Conservation (phyloP, 2,329 filamentous ascomycete species). For the Penicillium sp. region DNA sequence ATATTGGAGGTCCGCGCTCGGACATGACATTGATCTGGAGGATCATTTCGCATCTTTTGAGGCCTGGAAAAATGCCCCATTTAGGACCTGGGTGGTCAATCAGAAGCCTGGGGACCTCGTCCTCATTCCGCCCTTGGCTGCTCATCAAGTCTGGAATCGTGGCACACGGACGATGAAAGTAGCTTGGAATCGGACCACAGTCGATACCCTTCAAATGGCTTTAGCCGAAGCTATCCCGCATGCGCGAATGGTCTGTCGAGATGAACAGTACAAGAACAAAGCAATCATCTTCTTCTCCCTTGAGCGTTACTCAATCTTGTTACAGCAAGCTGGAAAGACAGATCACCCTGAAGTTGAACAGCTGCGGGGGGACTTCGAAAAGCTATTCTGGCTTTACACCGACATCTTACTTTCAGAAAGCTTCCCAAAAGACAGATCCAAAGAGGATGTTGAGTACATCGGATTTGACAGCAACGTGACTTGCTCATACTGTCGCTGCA, state of each 20-base stretch:
- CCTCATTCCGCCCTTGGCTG: conserved; percentile 84
- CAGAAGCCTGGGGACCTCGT: conserved; percentile 90
- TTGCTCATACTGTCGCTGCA: conserved; percentile 91
- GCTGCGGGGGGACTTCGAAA: conserved; percentile 77
- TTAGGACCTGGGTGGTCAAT: conserved; percentile 88
- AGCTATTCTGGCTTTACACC: conserved; percentile 73
- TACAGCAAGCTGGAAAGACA: conserved; percentile 54
- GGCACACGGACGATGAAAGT: conserved; percentile 96
- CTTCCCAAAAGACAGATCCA: conserved; percentile 64
- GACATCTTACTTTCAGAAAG: conserved; percentile 80
- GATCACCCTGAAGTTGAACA: conserved; percentile 59
- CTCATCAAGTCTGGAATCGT: conserved; percentile 97
- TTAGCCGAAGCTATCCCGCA: conserved; percentile 83
- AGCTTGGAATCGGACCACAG: conserved; percentile 94
- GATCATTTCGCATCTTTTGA: conserved; percentile 95
- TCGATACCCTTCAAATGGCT: conserved; percentile 83
- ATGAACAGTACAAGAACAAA: conserved; percentile 99
- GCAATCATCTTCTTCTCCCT: conserved; percentile 88
- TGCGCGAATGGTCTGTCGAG: conserved; percentile 85
- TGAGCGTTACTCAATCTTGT: conserved; percentile 66
- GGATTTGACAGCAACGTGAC: conserved; percentile 88
- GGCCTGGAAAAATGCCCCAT: conserved; percentile 91
- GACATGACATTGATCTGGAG: conserved; percentile 95
- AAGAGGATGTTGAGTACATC: conserved; percentile 70
- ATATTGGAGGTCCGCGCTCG: conserved; percentile 88